A percentile compares a stretch with the other conserved stretches of the same genome.
Evolutionary conservation across 2,329 filamentous ascomycete genomes (phyloP).

Genomic region (Fusarium caatingaense): DNA sequence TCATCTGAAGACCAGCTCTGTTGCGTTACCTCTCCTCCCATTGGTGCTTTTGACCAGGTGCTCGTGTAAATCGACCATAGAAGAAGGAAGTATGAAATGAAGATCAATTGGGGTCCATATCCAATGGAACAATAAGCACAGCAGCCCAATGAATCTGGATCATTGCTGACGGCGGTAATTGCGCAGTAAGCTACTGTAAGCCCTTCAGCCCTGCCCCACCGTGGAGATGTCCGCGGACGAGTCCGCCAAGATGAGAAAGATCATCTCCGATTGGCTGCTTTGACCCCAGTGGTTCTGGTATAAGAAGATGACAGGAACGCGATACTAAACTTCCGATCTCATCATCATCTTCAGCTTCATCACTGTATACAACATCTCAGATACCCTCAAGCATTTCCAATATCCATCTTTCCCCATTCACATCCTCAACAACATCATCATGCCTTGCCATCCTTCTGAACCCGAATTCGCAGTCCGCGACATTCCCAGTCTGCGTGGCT

Average conservation of each 20-base stretch:
- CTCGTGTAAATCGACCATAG: background rate
- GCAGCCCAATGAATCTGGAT: background rate
- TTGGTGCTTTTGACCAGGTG: background rate
- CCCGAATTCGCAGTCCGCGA: slow-evolving; percentile 33
- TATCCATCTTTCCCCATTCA: background rate
- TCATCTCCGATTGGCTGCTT: slow-evolving; percentile 15
- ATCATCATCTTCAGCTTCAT: background rate
- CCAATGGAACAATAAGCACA: background rate
- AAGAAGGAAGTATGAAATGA: background rate
- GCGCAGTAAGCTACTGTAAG: slow-evolving; percentile 2
- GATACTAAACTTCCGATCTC: background rate
- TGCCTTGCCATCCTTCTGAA: slow-evolving; percentile 22
- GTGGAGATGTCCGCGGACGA: slow-evolving; percentile 37
- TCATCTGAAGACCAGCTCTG: background rate
- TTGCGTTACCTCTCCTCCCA: background rate
- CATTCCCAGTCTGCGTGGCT: slow-evolving; percentile 36
- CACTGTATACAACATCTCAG: background rate
- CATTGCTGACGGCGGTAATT: background rate
- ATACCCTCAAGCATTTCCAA: background rate
- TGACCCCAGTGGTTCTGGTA: background rate
- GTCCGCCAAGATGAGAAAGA: background rate
- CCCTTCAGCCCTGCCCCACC: slow-evolving; percentile 17
- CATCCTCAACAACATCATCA: background rate
- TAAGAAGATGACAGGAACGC: slow-evolving; percentile 14
- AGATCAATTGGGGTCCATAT: background rate